phyloP scores from a whole-genome alignment of 805 yeast genomes.

The Saccharomycopsis lassenensis region DNA sequence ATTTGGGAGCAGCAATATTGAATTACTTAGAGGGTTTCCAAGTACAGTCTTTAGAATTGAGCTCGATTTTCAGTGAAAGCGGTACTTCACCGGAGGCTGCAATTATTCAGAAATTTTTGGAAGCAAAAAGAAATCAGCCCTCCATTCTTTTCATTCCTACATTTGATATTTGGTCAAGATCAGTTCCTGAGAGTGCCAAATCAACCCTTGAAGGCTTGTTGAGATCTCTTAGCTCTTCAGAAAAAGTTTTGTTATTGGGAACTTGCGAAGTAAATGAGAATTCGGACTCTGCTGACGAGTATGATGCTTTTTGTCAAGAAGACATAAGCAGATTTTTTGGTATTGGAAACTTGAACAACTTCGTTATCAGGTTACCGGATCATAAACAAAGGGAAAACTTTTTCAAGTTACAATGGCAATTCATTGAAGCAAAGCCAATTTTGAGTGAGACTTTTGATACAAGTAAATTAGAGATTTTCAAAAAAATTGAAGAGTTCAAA shows the following conservation, averaged over 20 bases:
- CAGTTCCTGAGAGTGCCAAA: conserved; percentile 57
- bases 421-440: conserved; percentile 62
- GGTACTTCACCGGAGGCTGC: conserved; percentile 75
- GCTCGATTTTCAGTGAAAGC: conserved; percentile 65
- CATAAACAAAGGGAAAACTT: conserved; percentile 39
- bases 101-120: conserved; percentile 72
- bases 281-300: conserved; percentile 30
- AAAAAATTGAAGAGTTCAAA: conserved; percentile 23
- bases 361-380: conserved; percentile 33
- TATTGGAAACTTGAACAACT: conserved; percentile 32
- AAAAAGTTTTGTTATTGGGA: conserved; percentile 64
- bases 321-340: conserved; percentile 44
- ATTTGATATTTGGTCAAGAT: conserved; percentile 62
- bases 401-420: conserved; percentile 42
- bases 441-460: conserved; percentile 51
- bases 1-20: conserved; percentile 70
- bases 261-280: conserved; percentile 42
- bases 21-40: conserved; percentile 83
- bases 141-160: conserved; percentile 77
- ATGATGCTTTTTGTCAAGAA: background rate
- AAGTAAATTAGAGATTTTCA: conserved; percentile 25
- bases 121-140: conserved; percentile 84
- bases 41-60: conserved; percentile 76
- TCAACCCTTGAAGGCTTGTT: conserved; percentile 64
- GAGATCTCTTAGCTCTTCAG: conserved; percentile 57